Percentiles rank a stretch among this genome's conserved stretches.
These are phyloP conservation scores for Tolypocladium endophyticum DNA, from an alignment of 2,329 filamentous ascomycete species.

Conservation along the genomic window DNA sequence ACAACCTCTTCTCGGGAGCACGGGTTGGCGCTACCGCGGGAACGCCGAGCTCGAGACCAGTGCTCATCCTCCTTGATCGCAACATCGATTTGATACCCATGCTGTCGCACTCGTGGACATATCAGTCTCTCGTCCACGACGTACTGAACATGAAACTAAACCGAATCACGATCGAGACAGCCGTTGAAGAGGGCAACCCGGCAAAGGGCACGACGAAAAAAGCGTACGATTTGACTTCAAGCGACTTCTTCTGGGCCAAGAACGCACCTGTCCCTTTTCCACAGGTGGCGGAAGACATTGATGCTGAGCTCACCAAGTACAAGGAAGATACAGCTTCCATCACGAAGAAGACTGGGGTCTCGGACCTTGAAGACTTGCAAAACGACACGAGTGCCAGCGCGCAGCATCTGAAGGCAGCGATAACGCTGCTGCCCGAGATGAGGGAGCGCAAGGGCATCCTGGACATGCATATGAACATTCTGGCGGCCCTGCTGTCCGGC, in stretches of 20 bases:
- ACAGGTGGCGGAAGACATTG: conserved; percentile 92
- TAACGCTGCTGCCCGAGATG: conserved; percentile 84
- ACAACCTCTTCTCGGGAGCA: conserved; percentile 79
- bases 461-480: conserved; percentile 99
- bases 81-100: conserved; percentile 95
- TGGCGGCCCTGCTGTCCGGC: conserved; percentile 62
- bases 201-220: conserved; percentile 72
- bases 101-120: conserved; percentile 83
- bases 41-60: conserved; percentile 67
- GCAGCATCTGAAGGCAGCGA: conserved; percentile 90
- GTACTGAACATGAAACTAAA: conserved; percentile 58
- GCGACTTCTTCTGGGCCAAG: conserved; percentile 93
- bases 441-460: conserved; percentile 85
- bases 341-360: conserved; percentile 89
- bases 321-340: conserved; percentile 92
- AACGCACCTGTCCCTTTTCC: conserved; percentile 88
- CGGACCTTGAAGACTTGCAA: conserved; percentile 83
- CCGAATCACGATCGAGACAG: conserved; percentile 83
- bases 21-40: conserved; percentile 43
- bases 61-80: conserved; percentile 86
- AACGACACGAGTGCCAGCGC: conserved; percentile 83
- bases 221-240: conserved; percentile 78
- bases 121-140: conserved; percentile 73
- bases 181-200: conserved; percentile 66
- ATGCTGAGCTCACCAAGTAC: conserved; percentile 85